Base-by-base conservation (phyloP, 257 asterid genomes). In the Solanum pinnatisectum region DNA sequence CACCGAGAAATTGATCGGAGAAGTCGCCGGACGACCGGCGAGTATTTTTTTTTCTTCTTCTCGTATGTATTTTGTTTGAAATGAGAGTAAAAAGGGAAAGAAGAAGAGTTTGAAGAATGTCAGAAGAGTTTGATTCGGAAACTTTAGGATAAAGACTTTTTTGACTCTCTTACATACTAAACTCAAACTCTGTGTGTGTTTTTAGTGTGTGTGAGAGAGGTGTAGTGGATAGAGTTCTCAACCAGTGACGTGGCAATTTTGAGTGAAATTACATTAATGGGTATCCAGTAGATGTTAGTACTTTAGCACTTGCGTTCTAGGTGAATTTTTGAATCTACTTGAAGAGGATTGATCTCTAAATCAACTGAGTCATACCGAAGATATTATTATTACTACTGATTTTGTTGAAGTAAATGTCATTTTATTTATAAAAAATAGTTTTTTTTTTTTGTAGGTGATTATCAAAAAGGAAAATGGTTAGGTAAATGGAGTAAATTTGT, bases 161-260 rank as follows among this genome's bases (percentile, higher is more conserved):
- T 84, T 22, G 65, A 70, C 82, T 65, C 82, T 37, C 63, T 52
- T 52, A 52, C 63, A 16, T 6, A 52, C 63, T 52, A 52, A 52
- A 52, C 63, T 16, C 63, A 52, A 16, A 16, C 63, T 52, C 10
- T 59, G 1, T 74, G 32, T 20, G 83, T 76, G 30, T 20, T 12
- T 74, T 37, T 36, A 37, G 32, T 36, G 83, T 36, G 83, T 77
- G 82, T 22, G 83, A 77, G 67, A 59, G 35, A 40, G 67, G 65
- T 82, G 88, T 37, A 92, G 86, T 94, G 95, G 96, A 95, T 95
- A 93, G 93, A 93, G 91, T 88, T 93, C 89, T 84, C 89, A 87
- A 90, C 63, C 1, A 35, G 11, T 83, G 86, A 83, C 40, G 73
- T 84, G 52, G 32, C 27, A 3, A 63, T n/a, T 63, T 63, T 15